Conservation (phyloP, 2,329 filamentous ascomycete species). For the Epichloe uncinata region DNA sequence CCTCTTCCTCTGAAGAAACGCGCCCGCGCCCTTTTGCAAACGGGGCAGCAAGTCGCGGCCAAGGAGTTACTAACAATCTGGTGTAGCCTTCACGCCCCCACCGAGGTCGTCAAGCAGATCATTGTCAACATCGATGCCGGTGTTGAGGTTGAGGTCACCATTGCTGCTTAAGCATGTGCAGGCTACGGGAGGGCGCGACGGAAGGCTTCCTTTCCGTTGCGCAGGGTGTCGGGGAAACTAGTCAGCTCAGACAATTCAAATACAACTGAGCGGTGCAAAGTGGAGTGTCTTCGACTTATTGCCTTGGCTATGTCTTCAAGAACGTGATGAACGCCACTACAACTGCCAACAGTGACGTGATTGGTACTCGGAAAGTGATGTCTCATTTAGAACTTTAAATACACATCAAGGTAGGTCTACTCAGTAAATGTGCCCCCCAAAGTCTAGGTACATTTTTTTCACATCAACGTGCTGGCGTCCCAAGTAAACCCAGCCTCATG, state of each 20-base stretch:
- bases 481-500: not conserved
- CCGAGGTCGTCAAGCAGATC: slow-evolving; percentile 94
- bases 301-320: not conserved
- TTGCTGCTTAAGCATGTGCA: slow-evolving; percentile 52
- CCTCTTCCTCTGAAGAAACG: too few species aligned
- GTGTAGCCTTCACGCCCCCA: slow-evolving; percentile 75
- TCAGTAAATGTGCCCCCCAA: too few species aligned
- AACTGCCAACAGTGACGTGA: too few species aligned
- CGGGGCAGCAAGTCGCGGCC: not conserved
- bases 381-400: too few species aligned
- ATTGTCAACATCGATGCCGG: slow-evolving; percentile 93
- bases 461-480: not conserved
- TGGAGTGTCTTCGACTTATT: not conserved
- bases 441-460: too few species aligned
- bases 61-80: slow-evolving; percentile 10
- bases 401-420: too few species aligned
- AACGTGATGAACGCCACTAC: too few species aligned
- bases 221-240: not conserved
- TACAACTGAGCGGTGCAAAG: not conserved
- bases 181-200: not conserved
- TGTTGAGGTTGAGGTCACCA: slow-evolving; percentile 88
- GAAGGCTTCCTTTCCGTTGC: not conserved
- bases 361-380: too few species aligned
- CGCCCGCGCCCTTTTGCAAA: not conserved
- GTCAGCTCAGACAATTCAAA: slow-evolving; percentile 3